Evolutionary conservation across 371 early-diverging fungal genomes (phyloP), one percentile per base, ranked within the genome.

Genomic region (Ordospora colligata): DNA sequence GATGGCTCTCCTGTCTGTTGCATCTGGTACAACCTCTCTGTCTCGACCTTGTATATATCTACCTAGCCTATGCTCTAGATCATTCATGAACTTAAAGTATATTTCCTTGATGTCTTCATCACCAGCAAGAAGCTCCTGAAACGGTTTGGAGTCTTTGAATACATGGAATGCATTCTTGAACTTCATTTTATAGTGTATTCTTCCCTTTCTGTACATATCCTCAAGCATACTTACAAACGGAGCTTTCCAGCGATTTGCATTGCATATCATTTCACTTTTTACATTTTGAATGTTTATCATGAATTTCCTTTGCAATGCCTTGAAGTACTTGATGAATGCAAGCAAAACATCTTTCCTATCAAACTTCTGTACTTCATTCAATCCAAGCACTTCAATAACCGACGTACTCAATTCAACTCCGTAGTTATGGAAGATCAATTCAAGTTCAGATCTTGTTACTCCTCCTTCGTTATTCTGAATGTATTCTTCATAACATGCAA

Each of bases 111-210:
- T 50, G 23, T 43, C 27, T 9, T 53, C 40, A 4, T 2, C 8
- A 17, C 22, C n/a, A 11, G 23, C 45, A 7, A 42, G 11, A 52
- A 69, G 43, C 12, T 42, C 51, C 44, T 32, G 23, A 42, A 43
- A 69, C 40, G 37, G 21, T 22, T 32, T 25, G 3, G 37, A 51
- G 44, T 69, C 42, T 52, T 40, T 69, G 32, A 69, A 40, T 43
- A 51, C 49, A 42, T 51, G 19, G 11, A 43, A 40, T 53, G 53
- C 40, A 51, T 69, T 44, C 53, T 69, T 51, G 53, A 46, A 69
- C 40, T 69, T 49, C 69, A 69, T 69, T 42, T 42, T 69, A 21
- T 51, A 69, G 44, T 52, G 51, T 17, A 69, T 69, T 21, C n/a
- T 32, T 8, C 49, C 69, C 4, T 53, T 42, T 14, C 22, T 52